Evolutionary conservation across 805 yeast species (phyloP), one percentile per base, ranked within the genome.

Genomic region (Wickerhamiella azymoides): DNA sequence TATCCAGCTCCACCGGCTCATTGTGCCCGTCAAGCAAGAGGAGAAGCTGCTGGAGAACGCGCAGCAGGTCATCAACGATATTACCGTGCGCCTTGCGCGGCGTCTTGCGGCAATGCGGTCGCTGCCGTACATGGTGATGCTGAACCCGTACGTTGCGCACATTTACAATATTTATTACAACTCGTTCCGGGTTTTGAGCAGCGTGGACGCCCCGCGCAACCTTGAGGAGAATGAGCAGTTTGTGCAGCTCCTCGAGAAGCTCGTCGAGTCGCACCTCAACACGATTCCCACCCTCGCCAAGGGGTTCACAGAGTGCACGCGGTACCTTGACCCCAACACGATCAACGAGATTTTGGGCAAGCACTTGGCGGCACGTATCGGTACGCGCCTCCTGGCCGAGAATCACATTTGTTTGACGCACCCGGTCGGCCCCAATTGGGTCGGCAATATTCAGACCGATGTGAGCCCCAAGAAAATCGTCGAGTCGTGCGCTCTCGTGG

Each of bases 71-170:
- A 43, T 57, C 10, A 40, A 49, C 36, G 53, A 54, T 48, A 42
- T 60, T 39, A 52, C 51, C 10, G 50, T 57, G 40, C 54, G 69
- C 16, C 56, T 85, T 46, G 84, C 94, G 7, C 74, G 79, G 45
- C 68, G 96, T 50, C 61, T 86, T 14, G 70, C 72, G 27, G 80
- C 79, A 25, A 76, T 89, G 52, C 72, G 89, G 51, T 67, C 72
- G 38, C 65, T 89, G 46, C 96, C 96, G 0, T 89, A 85, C 60
- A 72, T 88, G 53, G 85, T 80, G 40, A 80, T 86, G 47, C 63
- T 89, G 50, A 89, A 89, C 59, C 96, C 96, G 5, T 77, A 84
- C 55, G 79, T 89, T 43, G 80, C 89, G 10, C 76, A 75, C 54
- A 79, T 83, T 18, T 84, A 85, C 65, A 70, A 75, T 54, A 63